These are phyloP conservation scores for Sequoia sempervirens DNA, from an alignment of 75 land plant species.

Conservation along the genomic window DNA sequence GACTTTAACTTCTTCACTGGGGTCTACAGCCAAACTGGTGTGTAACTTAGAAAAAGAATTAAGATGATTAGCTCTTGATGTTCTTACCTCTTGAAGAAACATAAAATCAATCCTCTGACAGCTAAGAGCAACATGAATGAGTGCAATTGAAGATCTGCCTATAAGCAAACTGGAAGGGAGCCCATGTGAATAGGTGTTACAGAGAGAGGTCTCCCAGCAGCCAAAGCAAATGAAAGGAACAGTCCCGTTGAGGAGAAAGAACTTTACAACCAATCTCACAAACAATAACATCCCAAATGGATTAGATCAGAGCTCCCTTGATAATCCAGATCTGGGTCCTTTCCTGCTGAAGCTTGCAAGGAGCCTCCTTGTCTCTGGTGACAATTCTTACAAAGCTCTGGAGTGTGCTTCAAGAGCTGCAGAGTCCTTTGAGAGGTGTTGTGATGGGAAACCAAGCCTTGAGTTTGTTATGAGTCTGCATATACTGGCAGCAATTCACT, in stretches of 20 bases:
- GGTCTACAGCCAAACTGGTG: not conserved
- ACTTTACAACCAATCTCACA: not conserved
- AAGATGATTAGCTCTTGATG: not conserved
- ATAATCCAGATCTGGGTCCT: slow-evolving; percentile 86
- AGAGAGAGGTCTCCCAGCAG: not conserved
- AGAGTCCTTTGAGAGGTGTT: slow-evolving; percentile 60
- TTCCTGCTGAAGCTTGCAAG: slow-evolving; percentile 85
- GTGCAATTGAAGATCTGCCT: not conserved
- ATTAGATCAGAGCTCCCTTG: slow-evolving; percentile 11
- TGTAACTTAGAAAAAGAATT: not conserved
- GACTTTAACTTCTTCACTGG: too few relatives aligned
- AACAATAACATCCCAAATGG: not conserved
- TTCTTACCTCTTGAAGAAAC: not conserved
- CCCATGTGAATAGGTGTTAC: not conserved
- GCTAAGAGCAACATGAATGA: not conserved
- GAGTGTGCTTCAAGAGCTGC: slow-evolving; percentile 79
- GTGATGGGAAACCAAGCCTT: slow-evolving; percentile 52
- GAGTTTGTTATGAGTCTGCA: slow-evolving; percentile 85
- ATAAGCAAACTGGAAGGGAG: not conserved
- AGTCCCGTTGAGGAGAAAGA: not conserved
- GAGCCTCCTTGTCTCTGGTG: slow-evolving; percentile 64
- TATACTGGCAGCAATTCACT: slow-evolving; percentile 71
- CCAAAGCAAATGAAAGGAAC: not conserved
- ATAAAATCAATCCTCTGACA: not conserved
- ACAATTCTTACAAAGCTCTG: slow-evolving; percentile 69